phyloP scores from a whole-genome alignment of 2,329 filamentous ascomycete species.

The Fusarium tanahbumbuense region DNA sequence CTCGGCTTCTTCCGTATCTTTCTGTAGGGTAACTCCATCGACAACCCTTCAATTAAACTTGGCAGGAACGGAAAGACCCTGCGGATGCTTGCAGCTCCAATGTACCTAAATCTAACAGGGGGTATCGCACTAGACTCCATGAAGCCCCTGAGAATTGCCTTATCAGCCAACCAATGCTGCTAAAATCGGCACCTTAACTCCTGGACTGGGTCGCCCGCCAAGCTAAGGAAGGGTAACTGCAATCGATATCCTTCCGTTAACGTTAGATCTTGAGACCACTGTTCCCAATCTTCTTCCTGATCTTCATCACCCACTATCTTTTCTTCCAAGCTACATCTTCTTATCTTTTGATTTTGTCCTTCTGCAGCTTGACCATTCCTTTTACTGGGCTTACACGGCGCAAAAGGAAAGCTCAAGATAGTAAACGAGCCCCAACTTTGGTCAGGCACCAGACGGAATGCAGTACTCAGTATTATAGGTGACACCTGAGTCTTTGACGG shows the following conservation, averaged over 20 bases:
- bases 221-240: conserved; percentile 3
- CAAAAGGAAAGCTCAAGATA: conserved; percentile 1
- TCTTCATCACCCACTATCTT: conserved; percentile 9
- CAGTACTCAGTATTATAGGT: conserved; percentile 15
- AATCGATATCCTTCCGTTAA: conserved; percentile 15
- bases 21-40: not conserved
- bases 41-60: conserved; percentile 11
- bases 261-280: conserved; percentile 13
- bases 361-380: not conserved
- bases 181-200: conserved; percentile 4
- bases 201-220: conserved; percentile 6
- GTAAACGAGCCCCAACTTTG: not conserved
- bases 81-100: not conserved
- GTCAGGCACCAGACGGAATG: conserved; percentile 30
- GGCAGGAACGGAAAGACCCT: conserved; percentile 6
- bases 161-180: conserved; percentile 28
- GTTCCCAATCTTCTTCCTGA: conserved; percentile 15
- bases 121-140: conserved; percentile 13
- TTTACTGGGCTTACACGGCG: not conserved
- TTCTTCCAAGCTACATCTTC: not conserved
- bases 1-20: not conserved
- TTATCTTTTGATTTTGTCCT: not conserved
- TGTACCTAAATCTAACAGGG: conserved; percentile 4
- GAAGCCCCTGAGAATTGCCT: conserved; percentile 13
- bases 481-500: conserved; percentile 21